Conservation (phyloP, 2,329 filamentous ascomycete species). For the Rhynchosporium agropyri region DNA sequence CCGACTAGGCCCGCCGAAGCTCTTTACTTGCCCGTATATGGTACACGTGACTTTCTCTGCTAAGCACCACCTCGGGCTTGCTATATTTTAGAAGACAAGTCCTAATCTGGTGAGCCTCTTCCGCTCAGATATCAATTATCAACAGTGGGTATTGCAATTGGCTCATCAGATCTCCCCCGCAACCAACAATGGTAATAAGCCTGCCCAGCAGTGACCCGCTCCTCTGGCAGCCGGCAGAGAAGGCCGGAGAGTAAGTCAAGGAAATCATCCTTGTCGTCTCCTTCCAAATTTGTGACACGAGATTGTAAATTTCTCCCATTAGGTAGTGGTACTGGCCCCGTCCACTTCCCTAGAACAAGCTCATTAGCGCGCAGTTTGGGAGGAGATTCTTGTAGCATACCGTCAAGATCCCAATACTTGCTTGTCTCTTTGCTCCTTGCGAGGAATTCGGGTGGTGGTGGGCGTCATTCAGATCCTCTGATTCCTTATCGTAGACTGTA, state of each 20-base stretch:
- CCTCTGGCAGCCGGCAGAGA: conserved; percentile 28
- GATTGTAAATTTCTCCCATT: conserved; percentile 26
- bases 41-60: too few species aligned
- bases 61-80: too few species aligned
- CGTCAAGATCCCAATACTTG: conserved; percentile 26
- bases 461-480: conserved; percentile 25
- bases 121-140: neutral
- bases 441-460: conserved; percentile 29
- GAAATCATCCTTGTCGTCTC: conserved; percentile 26
- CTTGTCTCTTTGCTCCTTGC: conserved; percentile 29
- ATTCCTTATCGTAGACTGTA: conserved; percentile 25
- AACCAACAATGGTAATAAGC: conserved; percentile 27
- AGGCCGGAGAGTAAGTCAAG: conserved; percentile 24
- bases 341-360: conserved; percentile 30
- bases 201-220: conserved; percentile 24
- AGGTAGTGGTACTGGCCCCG: conserved; percentile 25
- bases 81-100: too few species aligned
- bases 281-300: conserved; percentile 22
- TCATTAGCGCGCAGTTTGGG: conserved; percentile 11
- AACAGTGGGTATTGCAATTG: neutral
- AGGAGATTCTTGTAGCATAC: conserved; percentile 19
- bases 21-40: too few species aligned
- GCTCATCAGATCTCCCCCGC: conserved; percentile 14
- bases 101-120: too few species aligned
- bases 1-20: too few species aligned